These are phyloP conservation scores for Rosa persica DNA, from an alignment of 306 rosid species.

Conservation along the genomic window DNA sequence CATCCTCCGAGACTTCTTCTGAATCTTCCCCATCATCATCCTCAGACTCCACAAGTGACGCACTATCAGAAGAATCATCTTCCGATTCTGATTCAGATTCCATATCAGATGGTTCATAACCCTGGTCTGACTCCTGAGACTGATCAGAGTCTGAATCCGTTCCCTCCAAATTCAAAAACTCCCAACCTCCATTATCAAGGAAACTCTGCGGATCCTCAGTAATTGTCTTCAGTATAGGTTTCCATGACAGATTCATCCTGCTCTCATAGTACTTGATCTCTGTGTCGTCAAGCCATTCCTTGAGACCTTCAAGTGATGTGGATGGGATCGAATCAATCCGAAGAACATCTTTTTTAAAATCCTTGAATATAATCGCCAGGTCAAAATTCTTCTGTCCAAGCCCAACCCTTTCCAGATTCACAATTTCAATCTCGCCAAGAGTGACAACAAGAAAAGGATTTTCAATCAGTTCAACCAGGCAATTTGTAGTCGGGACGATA, in stretches of 20 bases:
- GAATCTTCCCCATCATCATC: slow-evolving; percentile 59
- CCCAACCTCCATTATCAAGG: slow-evolving; percentile 97
- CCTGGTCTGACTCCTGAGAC: slow-evolving; percentile 84
- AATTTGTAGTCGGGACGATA: slow-evolving; percentile 84
- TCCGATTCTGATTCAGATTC: slow-evolving; percentile 90
- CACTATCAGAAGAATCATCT: slow-evolving; percentile 80
- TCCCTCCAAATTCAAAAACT: slow-evolving; percentile 88
- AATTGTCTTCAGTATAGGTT: slow-evolving; percentile 89
- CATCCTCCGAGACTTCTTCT: slow-evolving; percentile 48
- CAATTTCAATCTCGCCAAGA: slow-evolving; percentile 89
- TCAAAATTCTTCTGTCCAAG: slow-evolving; percentile 99
- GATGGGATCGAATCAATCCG: slow-evolving; percentile 93
- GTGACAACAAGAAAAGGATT: slow-evolving; percentile 88
- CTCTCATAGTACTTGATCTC: slow-evolving; percentile 95
- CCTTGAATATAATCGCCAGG: slow-evolving; percentile 88
- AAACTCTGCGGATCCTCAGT: slow-evolving; percentile 93
- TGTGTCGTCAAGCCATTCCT: slow-evolving; percentile 94
- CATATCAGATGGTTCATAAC: slow-evolving; percentile 80
- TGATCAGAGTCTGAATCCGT: slow-evolving; percentile 85
- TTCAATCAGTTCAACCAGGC: slow-evolving; percentile 92
- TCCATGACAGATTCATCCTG: slow-evolving; percentile 93
- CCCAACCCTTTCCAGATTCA: slow-evolving; percentile 93
- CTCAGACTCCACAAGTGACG: slow-evolving; percentile 82
- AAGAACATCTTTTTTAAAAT: slow-evolving; percentile 86
- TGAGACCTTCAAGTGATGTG: slow-evolving; percentile 83